These are phyloP conservation scores for Dothistroma septosporum DNA, from an alignment of 2,329 filamentous ascomycete genomes.

Conservation along the genomic window DNA sequence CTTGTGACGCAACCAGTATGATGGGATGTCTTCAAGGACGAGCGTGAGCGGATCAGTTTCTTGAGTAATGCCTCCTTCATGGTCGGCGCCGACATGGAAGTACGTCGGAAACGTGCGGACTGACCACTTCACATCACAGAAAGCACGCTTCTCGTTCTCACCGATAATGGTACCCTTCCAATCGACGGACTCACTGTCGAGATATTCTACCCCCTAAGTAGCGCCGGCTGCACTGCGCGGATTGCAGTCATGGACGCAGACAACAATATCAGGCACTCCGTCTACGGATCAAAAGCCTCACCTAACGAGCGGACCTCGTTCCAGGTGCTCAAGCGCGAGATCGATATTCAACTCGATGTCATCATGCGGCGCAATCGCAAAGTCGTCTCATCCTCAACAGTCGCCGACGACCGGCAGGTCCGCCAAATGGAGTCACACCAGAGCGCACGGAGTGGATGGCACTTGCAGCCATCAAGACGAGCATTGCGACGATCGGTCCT, in stretches of 20 bases:
- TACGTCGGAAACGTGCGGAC: not conserved
- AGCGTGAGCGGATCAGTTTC: conserved; percentile 15
- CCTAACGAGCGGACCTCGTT: not conserved
- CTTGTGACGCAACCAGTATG: conserved; percentile 2
- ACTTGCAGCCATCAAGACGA: not conserved
- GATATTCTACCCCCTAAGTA: conserved; percentile 11
- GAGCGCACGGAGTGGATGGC: not conserved
- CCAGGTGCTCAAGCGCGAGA: not conserved
- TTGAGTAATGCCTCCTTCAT: conserved; percentile 10
- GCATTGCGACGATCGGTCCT: not conserved
- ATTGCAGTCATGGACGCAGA: conserved; percentile 12
- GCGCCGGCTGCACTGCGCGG: conserved; percentile 6
- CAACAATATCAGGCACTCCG: not conserved
- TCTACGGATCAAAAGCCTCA: not conserved
- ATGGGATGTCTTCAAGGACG: conserved; percentile 14
- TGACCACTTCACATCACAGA: conserved; percentile 7
- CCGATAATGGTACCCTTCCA: conserved; percentile 13
- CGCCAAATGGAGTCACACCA: not conserved
- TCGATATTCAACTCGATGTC: conserved; percentile 3
- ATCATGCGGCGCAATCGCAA: not conserved
- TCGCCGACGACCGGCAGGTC: not conserved
- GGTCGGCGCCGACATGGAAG: not conserved
- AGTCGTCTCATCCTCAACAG: not conserved
- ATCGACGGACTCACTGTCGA: conserved; percentile 8
- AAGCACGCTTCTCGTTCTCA: conserved; percentile 15